These are phyloP conservation scores for Sisymbrium altissimum DNA, from an alignment of 345 rosid species.

Conservation along the genomic window DNA sequence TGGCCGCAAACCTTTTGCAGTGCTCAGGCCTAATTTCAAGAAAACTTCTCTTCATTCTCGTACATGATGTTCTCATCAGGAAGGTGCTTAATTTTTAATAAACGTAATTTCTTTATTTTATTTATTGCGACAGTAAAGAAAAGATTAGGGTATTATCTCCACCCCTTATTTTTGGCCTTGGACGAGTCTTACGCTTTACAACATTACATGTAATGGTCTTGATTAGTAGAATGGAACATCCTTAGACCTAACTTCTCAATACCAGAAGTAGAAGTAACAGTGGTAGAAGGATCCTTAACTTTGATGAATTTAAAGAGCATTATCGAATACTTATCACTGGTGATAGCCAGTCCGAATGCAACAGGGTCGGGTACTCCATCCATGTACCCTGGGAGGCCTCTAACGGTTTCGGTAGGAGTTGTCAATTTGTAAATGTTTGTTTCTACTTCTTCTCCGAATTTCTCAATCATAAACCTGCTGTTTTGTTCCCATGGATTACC, in stretches of 20 bases:
- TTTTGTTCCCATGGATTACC: neutral
- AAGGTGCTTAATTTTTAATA: neutral
- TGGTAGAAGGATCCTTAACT: neutral
- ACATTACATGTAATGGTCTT: neutral
- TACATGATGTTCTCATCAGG: constrained; percentile 11
- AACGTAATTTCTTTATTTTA: no score
- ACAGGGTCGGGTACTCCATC: no score
- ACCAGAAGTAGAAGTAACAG: neutral
- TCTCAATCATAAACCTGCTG: neutral
- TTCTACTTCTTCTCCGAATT: neutral
- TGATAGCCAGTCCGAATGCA: neutral
- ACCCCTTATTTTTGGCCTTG: constrained; percentile 11
- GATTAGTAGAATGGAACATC: constrained; percentile 19
- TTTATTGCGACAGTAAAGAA: no score
- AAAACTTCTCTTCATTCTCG: constrained; percentile 38
- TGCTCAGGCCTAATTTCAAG: constrained; percentile 35
- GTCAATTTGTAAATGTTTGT: constrained; percentile 11
- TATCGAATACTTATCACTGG: neutral
- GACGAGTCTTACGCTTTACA: constrained; percentile 1
- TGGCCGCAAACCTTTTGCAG: constrained; percentile 23
- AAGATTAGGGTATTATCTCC: neutral
- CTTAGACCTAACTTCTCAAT: constrained; percentile 14
- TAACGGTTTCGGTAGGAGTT: neutral
- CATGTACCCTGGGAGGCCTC: neutral
- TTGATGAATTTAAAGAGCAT: neutral